A percentile compares a stretch with the other conserved stretches of the same genome.
phyloP scores from a whole-genome alignment of 2,329 filamentous ascomycete genomes.

The Sporothrix globosa region DNA sequence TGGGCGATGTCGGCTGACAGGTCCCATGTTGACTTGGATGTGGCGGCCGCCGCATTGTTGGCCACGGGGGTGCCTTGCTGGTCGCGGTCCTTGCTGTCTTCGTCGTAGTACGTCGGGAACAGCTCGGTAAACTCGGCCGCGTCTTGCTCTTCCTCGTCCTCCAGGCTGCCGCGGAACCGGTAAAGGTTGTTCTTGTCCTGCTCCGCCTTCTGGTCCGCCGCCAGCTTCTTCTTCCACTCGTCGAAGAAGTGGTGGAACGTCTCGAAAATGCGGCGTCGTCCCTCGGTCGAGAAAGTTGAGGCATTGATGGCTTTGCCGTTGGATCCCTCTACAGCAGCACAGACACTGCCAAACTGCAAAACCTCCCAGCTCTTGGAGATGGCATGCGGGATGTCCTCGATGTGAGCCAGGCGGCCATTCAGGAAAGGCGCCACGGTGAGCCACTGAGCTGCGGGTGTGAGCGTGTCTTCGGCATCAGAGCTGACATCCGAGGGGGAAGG shows the following conservation, averaged over 20 bases:
- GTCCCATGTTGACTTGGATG: constrained; percentile 48
- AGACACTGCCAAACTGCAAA: constrained; percentile 53
- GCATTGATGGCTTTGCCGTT: constrained; percentile 45
- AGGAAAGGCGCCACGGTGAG: constrained; percentile 59
- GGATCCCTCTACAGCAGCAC: constrained; percentile 54
- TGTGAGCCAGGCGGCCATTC: constrained; percentile 49
- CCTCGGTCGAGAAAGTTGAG: constrained; percentile 45
- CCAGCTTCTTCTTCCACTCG: constrained; percentile 78
- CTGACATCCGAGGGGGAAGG: constrained; percentile 44
- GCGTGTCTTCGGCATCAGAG: constrained; percentile 34
- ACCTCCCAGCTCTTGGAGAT: constrained; percentile 51
- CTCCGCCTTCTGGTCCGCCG: constrained; percentile 74
- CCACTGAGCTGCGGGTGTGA: constrained; percentile 43
- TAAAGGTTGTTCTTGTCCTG: constrained; percentile 77
- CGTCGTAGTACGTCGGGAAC: constrained; percentile 74
- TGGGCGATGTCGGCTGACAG: constrained; percentile 65
- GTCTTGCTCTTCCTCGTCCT: constrained; percentile 75
- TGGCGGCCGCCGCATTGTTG: background rate
- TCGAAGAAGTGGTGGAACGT: constrained; percentile 74
- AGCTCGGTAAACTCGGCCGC: constrained; percentile 75
- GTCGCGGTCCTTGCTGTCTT: constrained; percentile 41
- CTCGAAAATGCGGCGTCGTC: constrained; percentile 62
- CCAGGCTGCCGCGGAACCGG: constrained; percentile 75
- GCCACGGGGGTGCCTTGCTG: constrained; percentile 33
- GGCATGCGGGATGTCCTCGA: constrained; percentile 35